phyloP scores from a whole-genome alignment of 2,329 filamentous ascomycete genomes.

The Teratosphaeria destructans region DNA sequence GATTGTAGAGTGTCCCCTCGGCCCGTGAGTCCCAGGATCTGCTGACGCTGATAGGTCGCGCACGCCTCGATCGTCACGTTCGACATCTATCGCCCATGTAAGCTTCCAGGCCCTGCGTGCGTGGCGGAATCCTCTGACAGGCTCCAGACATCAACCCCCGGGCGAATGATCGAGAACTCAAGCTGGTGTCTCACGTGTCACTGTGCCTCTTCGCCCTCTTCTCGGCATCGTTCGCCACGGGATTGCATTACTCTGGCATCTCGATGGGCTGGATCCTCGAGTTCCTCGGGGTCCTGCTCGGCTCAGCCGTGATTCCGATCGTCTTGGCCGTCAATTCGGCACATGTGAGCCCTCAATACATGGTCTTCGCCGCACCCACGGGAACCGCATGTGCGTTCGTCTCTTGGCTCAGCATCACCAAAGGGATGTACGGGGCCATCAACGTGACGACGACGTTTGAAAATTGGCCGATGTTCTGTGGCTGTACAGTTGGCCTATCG shows the following conservation, averaged over 20 bases:
- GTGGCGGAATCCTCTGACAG: background rate
- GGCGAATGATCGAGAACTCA: slow-evolving; percentile 23
- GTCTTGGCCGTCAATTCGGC: background rate
- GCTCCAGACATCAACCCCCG: slow-evolving; percentile 22
- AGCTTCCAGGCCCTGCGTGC: background rate
- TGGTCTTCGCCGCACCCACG: background rate
- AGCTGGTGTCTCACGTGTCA: slow-evolving; percentile 5
- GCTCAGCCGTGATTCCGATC: background rate
- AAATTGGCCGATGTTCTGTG: background rate
- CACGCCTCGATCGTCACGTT: slow-evolving; percentile 31
- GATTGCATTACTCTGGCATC: background rate
- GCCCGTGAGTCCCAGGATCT: background rate
- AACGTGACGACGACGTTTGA: background rate
- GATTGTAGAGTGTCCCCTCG: slow-evolving; percentile 23
- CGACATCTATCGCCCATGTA: slow-evolving; percentile 30
- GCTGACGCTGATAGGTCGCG: slow-evolving; percentile 9
- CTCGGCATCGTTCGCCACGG: background rate
- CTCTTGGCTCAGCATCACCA: background rate
- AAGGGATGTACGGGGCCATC: background rate
- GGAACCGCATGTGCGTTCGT: background rate
- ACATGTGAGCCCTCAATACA: background rate
- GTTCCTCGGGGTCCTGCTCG: background rate
- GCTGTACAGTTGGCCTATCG: background rate
- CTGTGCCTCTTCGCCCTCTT: background rate
- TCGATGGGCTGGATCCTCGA: background rate